A percentile compares a stretch with the other conserved stretches of the same genome.
Conservation (phyloP, 257 asterid genomes). For the Solanum ossicruentum region DNA sequence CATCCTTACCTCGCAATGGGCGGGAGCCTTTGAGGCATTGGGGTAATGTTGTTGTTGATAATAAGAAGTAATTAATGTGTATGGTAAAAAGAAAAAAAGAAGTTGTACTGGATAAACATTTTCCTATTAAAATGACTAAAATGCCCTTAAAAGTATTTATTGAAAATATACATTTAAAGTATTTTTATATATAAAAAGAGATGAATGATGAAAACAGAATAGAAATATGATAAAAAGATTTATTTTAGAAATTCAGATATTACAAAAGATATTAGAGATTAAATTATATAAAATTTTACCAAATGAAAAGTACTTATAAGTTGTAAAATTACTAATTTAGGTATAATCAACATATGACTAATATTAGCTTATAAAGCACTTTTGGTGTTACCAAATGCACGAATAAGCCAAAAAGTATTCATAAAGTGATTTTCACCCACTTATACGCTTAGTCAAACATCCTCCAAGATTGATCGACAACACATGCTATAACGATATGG, state of each 20-base stretch:
- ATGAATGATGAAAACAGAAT: neutral
- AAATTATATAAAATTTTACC: neutral
- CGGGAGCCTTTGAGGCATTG: too few relatives aligned
- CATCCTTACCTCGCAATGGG: too few relatives aligned
- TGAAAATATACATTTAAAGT: neutral
- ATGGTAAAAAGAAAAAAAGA: neutral
- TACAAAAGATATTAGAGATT: neutral
- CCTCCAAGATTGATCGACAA: neutral
- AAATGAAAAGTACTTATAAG: neutral
- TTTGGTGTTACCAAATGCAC: neutral
- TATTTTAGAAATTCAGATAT: neutral
- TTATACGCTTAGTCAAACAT: neutral
- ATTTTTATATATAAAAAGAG: neutral
- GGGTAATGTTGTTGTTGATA: too few relatives aligned
- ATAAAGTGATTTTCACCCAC: neutral
- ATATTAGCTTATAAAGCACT: neutral
- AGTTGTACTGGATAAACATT: neutral
- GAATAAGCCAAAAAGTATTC: neutral
- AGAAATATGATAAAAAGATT: neutral
- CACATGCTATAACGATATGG: neutral
- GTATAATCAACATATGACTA: neutral
- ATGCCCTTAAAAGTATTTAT: neutral
- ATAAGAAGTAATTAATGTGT: too few relatives aligned
- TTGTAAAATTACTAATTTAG: neutral
- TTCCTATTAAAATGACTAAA: neutral